Evolutionary conservation across 2,329 filamentous ascomycete genomes (phyloP).

Genomic region (Albifimbria verrucaria): DNA sequence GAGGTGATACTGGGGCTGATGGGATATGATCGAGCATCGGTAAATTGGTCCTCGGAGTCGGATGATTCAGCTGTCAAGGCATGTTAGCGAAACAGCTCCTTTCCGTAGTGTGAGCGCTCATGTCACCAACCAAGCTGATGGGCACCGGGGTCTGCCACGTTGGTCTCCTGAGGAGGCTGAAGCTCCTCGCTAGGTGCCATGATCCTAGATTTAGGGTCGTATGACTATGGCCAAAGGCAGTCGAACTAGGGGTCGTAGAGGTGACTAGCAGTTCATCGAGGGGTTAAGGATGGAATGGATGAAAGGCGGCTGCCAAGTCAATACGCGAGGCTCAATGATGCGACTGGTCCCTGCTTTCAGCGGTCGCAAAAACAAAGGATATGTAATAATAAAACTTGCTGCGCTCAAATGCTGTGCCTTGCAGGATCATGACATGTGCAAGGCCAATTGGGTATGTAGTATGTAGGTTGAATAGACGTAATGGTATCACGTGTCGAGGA

Average conservation of each 20-base stretch:
- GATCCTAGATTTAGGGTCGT: not conserved
- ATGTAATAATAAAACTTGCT: not conserved
- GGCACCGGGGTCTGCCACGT: conserved; percentile 52
- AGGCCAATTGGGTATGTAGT: not conserved
- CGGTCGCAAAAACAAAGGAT: not conserved
- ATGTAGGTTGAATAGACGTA: not conserved
- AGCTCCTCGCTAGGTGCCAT: conserved; percentile 29
- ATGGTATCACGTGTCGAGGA: not conserved
- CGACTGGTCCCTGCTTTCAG: too few relatives aligned
- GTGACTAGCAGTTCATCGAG: not conserved
- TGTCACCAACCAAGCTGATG: conserved; percentile 51
- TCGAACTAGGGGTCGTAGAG: not conserved
- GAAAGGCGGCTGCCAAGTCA: too few relatives aligned
- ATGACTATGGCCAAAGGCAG: not conserved
- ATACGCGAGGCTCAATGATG: too few relatives aligned
- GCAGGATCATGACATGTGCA: too few relatives aligned
- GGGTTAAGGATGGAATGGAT: too few relatives aligned
- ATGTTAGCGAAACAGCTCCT: conserved; percentile 18
- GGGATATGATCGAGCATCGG: conserved; percentile 57
- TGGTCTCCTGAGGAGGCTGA: conserved; percentile 27
- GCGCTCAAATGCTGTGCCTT: too few relatives aligned
- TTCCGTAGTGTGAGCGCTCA: conserved; percentile 3
- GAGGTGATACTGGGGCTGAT: conserved; percentile 40
- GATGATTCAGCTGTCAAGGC: conserved; percentile 45
- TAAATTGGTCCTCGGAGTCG: conserved; percentile 68